Base-by-base conservation (phyloP, 2,329 filamentous ascomycete species). In the Nemania bipapillata region DNA sequence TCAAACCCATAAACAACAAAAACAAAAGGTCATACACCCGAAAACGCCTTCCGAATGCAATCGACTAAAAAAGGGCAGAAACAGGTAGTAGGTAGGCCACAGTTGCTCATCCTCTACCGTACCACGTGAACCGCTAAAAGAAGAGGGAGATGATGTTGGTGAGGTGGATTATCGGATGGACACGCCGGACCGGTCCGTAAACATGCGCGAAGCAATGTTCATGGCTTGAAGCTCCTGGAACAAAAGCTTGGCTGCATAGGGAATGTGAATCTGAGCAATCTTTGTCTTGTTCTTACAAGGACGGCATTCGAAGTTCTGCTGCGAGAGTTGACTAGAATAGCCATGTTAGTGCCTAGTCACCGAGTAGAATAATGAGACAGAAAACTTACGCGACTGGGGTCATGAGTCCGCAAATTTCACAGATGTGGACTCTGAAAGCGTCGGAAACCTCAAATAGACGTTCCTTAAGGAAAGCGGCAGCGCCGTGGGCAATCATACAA, bases 401-500 rank as follows among this genome's bases (percentile, higher is more conserved):
- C 96, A 99, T 99, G 75, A 99, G 86, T 76, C 96, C 96, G 81
- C 96, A 99, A 77, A 98, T 96, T 82, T 99, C 96, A 84, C 96
- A 99, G 77, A 99, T 92, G 82, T 99, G 96, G 68, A 99, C 96
- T 81, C 94, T 88, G 87, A 98, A 99, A 42, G 96, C 95, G 84
- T 99, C 96, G 61, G 93, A 97, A 58, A 99, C 96, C 80, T 98
- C 95, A 77, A 99, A 97, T 66, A 99, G 83, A 77, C 96, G 90
- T 85, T 99, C 96, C 84, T 99, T 99, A 78, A 99, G 83, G 87
- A 99, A 99, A 1, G 94, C 91, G 63, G 93, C 95, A 3, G 96
- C 96, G 79, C 96, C 96, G 80, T 99, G 96, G n/a, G 96, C 94
- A 85, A 99, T 99, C 96, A 99, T 99, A 81, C 96, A 99, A 89